Evolutionary conservation across 257 asterid species (phyloP), one percentile per base, ranked within the genome.

Genomic region (Plectranthus barbatus): DNA sequence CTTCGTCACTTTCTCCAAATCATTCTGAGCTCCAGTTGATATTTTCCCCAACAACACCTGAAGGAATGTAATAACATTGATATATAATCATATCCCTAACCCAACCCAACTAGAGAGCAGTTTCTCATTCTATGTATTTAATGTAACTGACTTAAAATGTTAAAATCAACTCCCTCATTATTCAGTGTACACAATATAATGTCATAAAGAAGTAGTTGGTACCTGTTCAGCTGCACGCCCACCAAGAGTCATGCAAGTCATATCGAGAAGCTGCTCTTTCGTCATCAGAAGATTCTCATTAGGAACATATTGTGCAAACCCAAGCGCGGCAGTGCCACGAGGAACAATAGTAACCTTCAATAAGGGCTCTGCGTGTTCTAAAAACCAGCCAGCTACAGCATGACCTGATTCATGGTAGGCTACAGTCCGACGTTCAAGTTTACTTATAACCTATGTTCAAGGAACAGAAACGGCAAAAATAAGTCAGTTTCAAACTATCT

Each of bases 191-290:
- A n/a, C n/a, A n/a, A n/a, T n/a, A n/a, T n/a, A n/a, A n/a, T n/a
- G n/a, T n/a, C n/a, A n/a, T n/a, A n/a, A n/a, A n/a, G n/a, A n/a
- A n/a, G n/a, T n/a, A n/a, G n/a, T n/a, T n/a, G 26, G 9, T 62
- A 85, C 96, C 93, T 91, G 94, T 71, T 91, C 98, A 46, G 98
- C 96, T 37, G 98, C 98, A 55, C 98, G 96, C 14, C 98, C 98
- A 65, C 98, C 98, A 37, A 91, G 96, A n/a, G n/a, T n/a, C n/a
- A n/a, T n/a, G n/a, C n/a, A n/a, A n/a, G n/a, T n/a, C n/a, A n/a
- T n/a, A n/a, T 91, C 96, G 66, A 87, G 80, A 50, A 91, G 94
- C 77, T 91, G 98, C 58, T 88, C 96, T 73, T 88, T 91, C 5
- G 98, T 91, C 96, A 88, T 78, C 44, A 91, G 86, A 71, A 91